A percentile compares a stretch with the other conserved stretches of the same genome.
These are phyloP conservation scores for Aschersonia sp. DNA, from an alignment of 2,329 filamentous ascomycete genomes.

Conservation along the genomic window DNA sequence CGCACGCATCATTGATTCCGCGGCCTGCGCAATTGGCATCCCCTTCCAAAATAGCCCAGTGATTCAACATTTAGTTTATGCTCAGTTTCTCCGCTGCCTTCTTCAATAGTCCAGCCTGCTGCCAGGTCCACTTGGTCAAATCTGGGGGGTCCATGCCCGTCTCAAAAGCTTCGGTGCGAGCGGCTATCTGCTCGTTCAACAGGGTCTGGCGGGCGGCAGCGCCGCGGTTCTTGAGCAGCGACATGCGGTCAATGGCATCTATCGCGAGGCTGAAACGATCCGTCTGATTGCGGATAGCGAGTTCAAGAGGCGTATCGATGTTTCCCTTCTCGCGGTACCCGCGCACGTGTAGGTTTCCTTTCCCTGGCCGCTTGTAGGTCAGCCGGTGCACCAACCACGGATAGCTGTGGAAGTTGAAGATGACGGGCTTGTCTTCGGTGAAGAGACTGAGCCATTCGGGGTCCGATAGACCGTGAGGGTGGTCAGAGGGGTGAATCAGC, in stretches of 20 bases:
- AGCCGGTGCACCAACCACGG: conserved; percentile 67
- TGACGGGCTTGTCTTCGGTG: conserved; percentile 55
- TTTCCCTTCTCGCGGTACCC: conserved; percentile 77
- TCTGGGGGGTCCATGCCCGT: conserved; percentile 53
- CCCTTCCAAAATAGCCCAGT: no score
- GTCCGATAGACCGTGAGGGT: conserved; percentile 59
- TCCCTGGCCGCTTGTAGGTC: conserved; percentile 60
- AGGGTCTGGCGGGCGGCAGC: conserved; percentile 47
- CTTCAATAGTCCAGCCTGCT: conserved; percentile 26
- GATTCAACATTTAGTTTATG: background rate
- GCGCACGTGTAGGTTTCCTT: conserved; percentile 54
- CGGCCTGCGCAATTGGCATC: no score
- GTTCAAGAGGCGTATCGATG: conserved; percentile 66
- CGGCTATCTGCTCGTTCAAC: conserved; percentile 47
- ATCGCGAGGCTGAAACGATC: conserved; percentile 68
- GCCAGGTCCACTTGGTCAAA: conserved; percentile 54
- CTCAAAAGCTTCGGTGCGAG: conserved; percentile 51
- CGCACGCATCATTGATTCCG: no score
- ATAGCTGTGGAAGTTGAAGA: conserved; percentile 79
- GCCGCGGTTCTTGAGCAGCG: conserved; percentile 46
- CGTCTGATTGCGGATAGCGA: conserved; percentile 64
- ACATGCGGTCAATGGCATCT: conserved; percentile 57
- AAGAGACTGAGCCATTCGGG: conserved; percentile 54
- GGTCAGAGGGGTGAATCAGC: conserved; percentile 53
- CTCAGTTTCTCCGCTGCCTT: conserved; percentile 8